Base-by-base conservation (phyloP, 2,329 filamentous ascomycete species). In the Davidsoniella neocaledoniae region DNA sequence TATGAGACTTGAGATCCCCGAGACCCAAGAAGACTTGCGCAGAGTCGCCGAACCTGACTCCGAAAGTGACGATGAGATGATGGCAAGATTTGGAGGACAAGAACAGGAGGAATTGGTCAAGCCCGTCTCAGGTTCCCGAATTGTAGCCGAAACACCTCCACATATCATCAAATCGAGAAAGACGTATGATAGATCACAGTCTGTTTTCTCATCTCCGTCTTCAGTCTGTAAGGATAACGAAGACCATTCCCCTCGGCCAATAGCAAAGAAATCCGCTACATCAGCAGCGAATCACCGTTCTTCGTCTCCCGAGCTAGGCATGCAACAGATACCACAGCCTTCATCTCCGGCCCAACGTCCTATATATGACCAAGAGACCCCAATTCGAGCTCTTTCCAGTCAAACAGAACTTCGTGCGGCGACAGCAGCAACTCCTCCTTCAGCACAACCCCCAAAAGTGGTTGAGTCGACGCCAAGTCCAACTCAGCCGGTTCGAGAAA, bases 221-320 rank as follows among this genome's bases (percentile, higher is more conserved):
- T 17, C 17, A 23, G 41, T 12, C 41, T 17, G 6, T 9, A n/a
- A 21, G 19, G 19, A 21, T 21, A 23, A 43, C 21, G 4, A 21
- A 43, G 41, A 43, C 5, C 9, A 23, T 5, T 43, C 41, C 12
- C 29, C 29, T 9, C 2, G 8, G 29, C 12, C 29, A 1, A 33
- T 12, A 33, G 29, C 12, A 33, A 33, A 10, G 33, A 37, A 14
- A 25, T 29, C 21, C 33, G 16, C 4, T 38, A 19, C 5, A n/a
- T n/a, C 14, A 21, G 10, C 44, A 8, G 16, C 14, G 17, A 21
- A 10, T 33, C 9, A 33, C 8, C 8, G 29, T 33, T 9, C 12
- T 12, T 40, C 23, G 8, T 49, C 48, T 21, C 41, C 46, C 9
- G 50, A 52, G 9, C 41, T 52, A 9, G 45, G 50, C 12, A 12